phyloP scores from a whole-genome alignment of 257 asterid genomes.

The Mentha longifolia region DNA sequence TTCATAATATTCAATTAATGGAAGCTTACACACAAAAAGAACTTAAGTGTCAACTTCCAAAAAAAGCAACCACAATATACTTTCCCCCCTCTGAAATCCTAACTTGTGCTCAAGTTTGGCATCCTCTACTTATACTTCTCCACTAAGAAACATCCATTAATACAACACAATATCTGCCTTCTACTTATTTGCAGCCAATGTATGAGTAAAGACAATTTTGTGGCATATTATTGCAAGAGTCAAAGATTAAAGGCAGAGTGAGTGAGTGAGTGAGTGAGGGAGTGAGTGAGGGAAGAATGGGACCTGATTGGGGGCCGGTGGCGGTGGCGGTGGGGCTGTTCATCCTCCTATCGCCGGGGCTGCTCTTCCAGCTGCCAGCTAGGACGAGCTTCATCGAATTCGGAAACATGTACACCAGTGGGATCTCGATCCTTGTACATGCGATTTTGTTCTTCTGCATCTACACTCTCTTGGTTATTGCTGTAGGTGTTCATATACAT shows the following conservation, averaged over 20 bases:
- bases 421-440: constrained; percentile 80
- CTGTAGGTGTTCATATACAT: constrained; percentile 81
- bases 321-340: constrained; percentile 91
- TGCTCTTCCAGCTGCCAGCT: constrained; percentile 89
- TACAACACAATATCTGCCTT: constrained; percentile 22
- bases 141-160: constrained; percentile 51
- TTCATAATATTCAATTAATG: constrained; percentile 31
- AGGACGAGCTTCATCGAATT: constrained; percentile 75
- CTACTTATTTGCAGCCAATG: constrained; percentile 27
- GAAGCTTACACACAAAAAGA: constrained; percentile 41
- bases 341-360: constrained; percentile 87
- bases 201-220: neutral
- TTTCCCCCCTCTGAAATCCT: constrained; percentile 55
- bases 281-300: constrained; percentile 33
- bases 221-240: constrained; percentile 21
- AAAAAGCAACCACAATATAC: constrained; percentile 58
- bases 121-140: constrained; percentile 57
- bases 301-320: constrained; percentile 90
- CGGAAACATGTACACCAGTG: constrained; percentile 96
- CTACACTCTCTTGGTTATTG: constrained; percentile 82
- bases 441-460: constrained; percentile 82
- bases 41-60: constrained; percentile 29
- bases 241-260: neutral
- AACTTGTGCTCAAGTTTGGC: constrained; percentile 59
- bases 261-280: neutral